These are phyloP conservation scores for Mucor sp. DNA, from an alignment of 371 early-diverging fungal species.

Conservation along the genomic window DNA sequence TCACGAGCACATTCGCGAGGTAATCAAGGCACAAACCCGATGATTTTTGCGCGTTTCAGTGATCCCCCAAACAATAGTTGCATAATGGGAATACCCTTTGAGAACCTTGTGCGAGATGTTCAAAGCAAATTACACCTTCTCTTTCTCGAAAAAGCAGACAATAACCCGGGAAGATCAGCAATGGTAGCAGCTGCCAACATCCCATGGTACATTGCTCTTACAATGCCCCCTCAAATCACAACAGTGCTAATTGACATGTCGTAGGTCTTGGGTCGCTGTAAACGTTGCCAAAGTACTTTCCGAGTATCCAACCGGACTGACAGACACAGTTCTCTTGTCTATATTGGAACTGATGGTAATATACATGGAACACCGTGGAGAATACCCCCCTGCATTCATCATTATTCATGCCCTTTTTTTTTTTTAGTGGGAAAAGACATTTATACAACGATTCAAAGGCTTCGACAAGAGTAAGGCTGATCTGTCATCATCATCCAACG, in stretches of 20 bases:
- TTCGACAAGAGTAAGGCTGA: conserved; percentile 14
- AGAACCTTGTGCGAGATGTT: conserved; percentile 13
- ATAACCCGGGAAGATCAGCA: conserved; percentile 7
- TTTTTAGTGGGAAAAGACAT: conserved; percentile 26
- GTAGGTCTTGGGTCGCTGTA: conserved; percentile 34
- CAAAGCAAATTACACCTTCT: conserved; percentile 13
- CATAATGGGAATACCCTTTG: conserved; percentile 19
- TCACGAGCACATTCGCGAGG: background rate
- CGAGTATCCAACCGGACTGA: conserved; percentile 29
- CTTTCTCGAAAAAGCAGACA: conserved; percentile 23
- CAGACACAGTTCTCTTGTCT: conserved; percentile 16
- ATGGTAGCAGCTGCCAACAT: conserved; percentile 14
- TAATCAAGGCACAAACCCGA: background rate
- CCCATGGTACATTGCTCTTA: conserved; percentile 17
- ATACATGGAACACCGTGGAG: background rate
- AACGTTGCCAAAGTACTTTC: conserved; percentile 15
- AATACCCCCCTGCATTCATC: background rate
- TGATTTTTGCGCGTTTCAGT: background rate
- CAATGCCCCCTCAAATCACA: background rate
- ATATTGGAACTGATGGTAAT: conserved; percentile 27
- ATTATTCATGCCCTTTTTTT: background rate
- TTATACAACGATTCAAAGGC: conserved; percentile 22
- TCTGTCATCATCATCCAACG: background rate
- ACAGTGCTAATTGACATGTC: background rate
- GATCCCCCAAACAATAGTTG: background rate